Percentiles rank a stretch among this genome's conserved stretches.
phyloP scores from a whole-genome alignment of 495 filamentous ascomycete genomes.

The Cudoniella acicularis region DNA sequence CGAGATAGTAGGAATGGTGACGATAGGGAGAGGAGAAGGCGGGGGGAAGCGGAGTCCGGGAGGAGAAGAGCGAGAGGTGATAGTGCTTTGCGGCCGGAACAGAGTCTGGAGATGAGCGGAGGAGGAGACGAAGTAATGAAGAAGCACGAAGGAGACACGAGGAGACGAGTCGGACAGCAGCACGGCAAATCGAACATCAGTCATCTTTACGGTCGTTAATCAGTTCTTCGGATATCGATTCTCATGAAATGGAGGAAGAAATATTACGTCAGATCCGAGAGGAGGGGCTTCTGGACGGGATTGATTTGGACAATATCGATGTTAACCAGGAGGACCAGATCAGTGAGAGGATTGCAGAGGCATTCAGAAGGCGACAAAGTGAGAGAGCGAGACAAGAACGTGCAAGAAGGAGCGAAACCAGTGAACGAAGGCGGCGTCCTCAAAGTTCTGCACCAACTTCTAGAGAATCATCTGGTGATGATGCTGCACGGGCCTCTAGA shows the following conservation, averaged over 20 bases:
- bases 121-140: constrained; percentile 25
- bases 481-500: constrained; percentile 7
- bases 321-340: constrained; percentile 77
- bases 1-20: constrained; percentile 21
- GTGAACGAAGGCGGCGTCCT: constrained; percentile 10
- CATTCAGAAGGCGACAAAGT: constrained; percentile 69
- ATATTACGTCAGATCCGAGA: constrained; percentile 86
- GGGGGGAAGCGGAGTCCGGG: constrained; percentile 28
- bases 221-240: constrained; percentile 69
- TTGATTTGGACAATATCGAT: constrained; percentile 79
- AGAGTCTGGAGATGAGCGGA: constrained; percentile 28
- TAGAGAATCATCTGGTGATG: constrained; percentile 19
- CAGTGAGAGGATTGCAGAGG: constrained; percentile 82
- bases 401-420: constrained; percentile 41
- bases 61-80: constrained; percentile 29
- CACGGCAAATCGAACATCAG: constrained; percentile 75
- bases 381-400: constrained; percentile 35
- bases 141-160: constrained; percentile 30
- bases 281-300: constrained; percentile 79
- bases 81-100: constrained; percentile 29
- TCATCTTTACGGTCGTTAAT: constrained; percentile 79
- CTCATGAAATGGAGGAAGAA: constrained; percentile 75
- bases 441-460: constrained; percentile 12
- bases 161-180: constrained; percentile 27
- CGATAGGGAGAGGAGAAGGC: constrained; percentile 31